Conservation (phyloP, 176 grass and related monocot species). For the Triticum timopheevii region DNA sequence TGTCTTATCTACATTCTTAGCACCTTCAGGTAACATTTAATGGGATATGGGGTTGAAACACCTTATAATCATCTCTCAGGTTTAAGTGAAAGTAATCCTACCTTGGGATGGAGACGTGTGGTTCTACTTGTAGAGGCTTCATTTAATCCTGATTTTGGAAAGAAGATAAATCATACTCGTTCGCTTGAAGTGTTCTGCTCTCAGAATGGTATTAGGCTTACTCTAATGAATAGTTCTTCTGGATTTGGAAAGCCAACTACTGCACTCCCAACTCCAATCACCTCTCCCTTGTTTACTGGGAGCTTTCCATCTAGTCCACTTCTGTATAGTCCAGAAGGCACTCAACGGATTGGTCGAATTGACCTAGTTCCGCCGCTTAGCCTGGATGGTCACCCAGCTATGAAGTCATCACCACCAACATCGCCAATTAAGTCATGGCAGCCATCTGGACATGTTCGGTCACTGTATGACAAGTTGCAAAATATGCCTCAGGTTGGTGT, state of each 20-base stretch:
- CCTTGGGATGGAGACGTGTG: conserved; percentile 91
- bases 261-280: conserved; percentile 69
- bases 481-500: conserved; percentile 98
- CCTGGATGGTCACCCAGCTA: conserved; percentile 73
- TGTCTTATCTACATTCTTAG: conserved; percentile 10
- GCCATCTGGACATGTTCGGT: conserved; percentile 62
- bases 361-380: conserved; percentile 91
- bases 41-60: conserved; percentile 2
- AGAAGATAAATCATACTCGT: conserved; percentile 66
- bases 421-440: conserved; percentile 71
- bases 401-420: conserved; percentile 63
- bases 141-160: conserved; percentile 71
- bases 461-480: conserved; percentile 85
- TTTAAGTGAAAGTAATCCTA: conserved; percentile 67
- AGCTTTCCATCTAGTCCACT: conserved; percentile 98
- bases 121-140: conserved; percentile 93
- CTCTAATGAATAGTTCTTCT: conserved; percentile 65
- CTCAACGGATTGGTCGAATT: conserved; percentile 64
- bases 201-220: conserved; percentile 73
- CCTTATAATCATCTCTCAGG: conserved; percentile 39
- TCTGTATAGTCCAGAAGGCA: conserved; percentile 91
- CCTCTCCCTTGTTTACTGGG: conserved; percentile 95
- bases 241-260: conserved; percentile 72
- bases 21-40: neutral
- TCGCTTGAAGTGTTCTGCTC: conserved; percentile 87